These are phyloP conservation scores for Acanthamoeba royreba DNA, from an alignment of 208 protist species.

Conservation along the genomic window DNA sequence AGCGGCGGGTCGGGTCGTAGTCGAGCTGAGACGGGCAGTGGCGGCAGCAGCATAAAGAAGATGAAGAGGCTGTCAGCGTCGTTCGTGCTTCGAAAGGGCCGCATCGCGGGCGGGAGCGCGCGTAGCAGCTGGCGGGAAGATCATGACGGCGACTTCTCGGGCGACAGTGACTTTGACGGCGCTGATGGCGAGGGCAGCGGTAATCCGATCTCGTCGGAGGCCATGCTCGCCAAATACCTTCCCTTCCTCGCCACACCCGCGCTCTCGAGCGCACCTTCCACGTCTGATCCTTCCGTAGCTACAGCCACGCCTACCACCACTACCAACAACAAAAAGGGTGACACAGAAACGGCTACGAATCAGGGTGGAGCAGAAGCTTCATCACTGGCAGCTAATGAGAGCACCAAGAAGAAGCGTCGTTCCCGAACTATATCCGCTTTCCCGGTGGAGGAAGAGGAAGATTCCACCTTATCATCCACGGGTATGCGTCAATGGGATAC, in stretches of 20 bases:
- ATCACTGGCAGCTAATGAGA: no score
- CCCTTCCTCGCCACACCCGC: neutral
- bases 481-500: no score
- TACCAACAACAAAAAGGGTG: no score
- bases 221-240: neutral
- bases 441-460: no score
- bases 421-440: no score
- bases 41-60: neutral
- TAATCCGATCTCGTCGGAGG: neutral
- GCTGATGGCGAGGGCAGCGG: no score
- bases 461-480: no score
- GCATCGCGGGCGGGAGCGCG: neutral
- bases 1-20: neutral
- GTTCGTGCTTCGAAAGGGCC: neutral
- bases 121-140: neutral
- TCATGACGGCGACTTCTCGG: neutral
- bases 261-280: neutral
- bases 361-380: no score
- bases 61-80: neutral
- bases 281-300: neutral
- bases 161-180: neutral
- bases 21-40: neutral
- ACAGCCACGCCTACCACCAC: neutral
- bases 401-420: no score
- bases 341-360: no score